Evolutionary conservation across 2,329 filamentous ascomycete species (phyloP).

Genomic region (Sclerotinia subarctica): DNA sequence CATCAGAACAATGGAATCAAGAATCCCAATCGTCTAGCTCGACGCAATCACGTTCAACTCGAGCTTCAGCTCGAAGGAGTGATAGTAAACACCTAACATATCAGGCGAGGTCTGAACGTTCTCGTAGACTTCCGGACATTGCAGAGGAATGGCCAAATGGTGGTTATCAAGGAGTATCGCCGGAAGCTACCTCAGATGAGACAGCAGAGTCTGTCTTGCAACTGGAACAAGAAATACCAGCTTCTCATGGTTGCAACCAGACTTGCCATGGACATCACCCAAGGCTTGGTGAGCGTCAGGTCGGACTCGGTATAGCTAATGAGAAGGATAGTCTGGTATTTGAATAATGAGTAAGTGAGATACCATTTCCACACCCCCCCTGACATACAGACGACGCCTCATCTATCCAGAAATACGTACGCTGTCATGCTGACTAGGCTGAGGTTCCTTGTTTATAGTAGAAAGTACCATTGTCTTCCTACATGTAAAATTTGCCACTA

Average conservation of each 20-base stretch:
- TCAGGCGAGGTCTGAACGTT: background rate
- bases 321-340: background rate
- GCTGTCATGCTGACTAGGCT: background rate
- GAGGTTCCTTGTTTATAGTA: background rate
- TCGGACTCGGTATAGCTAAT: conserved; percentile 9
- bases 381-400: background rate
- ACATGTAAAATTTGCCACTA: background rate
- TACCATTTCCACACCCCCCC: background rate
- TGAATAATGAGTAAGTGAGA: background rate
- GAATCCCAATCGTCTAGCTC: background rate
- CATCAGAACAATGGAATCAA: background rate
- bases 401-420: background rate
- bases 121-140: background rate
- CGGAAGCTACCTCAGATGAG: background rate
- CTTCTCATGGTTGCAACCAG: conserved; percentile 1
- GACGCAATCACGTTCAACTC: conserved; percentile 2
- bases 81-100: background rate
- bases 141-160: background rate
- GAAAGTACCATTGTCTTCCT: background rate
- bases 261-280: background rate
- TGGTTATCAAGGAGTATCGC: background rate
- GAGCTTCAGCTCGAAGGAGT: background rate
- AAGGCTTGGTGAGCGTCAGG: background rate
- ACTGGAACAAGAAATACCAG: background rate
- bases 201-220: background rate